A percentile compares a stretch with the other conserved stretches of the same genome.
Evolutionary conservation across 192 early-diverging fungal species (phyloP).

Genomic region (Radiomyces spectabilis): DNA sequence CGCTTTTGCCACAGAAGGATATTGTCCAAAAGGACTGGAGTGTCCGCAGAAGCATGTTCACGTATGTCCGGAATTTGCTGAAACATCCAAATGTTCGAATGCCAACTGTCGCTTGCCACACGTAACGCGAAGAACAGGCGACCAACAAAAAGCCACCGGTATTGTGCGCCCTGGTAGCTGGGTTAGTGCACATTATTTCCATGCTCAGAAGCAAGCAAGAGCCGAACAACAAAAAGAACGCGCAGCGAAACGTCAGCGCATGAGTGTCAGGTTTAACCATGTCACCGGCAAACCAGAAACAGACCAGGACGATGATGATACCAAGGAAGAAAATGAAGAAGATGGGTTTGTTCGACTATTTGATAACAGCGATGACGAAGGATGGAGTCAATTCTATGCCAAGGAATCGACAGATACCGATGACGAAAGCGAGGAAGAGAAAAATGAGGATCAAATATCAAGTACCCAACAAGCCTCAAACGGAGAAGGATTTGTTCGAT

Average conservation of each 20-base stretch:
- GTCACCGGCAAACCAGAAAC: neutral
- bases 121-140: neutral
- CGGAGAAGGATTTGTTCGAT: too few species aligned
- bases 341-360: neutral
- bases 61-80: neutral
- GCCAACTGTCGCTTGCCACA: neutral
- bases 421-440: too few species aligned
- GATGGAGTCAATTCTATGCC: conserved; percentile 60
- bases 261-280: too few species aligned
- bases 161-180: neutral
- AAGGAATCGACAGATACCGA: conserved; percentile 36
- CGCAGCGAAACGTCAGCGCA: too few species aligned
- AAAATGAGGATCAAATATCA: too few species aligned
- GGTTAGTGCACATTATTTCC: neutral
- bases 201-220: neutral
- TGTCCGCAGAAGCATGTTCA: neutral
- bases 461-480: too few species aligned
- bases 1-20: neutral
- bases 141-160: neutral
- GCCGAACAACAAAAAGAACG: neutral
- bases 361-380: conserved; percentile 26
- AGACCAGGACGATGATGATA: neutral
- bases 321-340: neutral
- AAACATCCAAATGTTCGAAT: neutral
- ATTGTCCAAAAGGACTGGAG: neutral